These are phyloP conservation scores for Cytidiella melzeri DNA, from an alignment of 768 basidiomycete genomes.

Conservation along the genomic window DNA sequence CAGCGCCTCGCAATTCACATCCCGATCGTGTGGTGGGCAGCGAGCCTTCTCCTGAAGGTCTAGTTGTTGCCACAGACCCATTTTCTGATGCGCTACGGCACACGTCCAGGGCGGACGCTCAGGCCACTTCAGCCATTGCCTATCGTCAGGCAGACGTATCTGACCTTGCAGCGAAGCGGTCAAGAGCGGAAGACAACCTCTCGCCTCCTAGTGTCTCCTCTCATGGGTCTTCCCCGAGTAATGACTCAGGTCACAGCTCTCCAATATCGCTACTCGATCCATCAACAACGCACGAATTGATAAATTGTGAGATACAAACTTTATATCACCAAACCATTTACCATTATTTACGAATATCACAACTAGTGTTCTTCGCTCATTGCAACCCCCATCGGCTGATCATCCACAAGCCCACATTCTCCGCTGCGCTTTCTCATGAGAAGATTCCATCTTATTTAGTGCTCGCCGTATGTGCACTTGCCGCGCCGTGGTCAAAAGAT, in stretches of 20 bases:
- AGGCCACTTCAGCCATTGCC: too few relatives aligned
- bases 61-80: too few relatives aligned
- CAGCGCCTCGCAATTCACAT: slow-evolving; percentile 42
- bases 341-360: not conserved
- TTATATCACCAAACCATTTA: not conserved
- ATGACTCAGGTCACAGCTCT: slow-evolving; percentile 27
- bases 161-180: slow-evolving; percentile 8
- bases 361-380: slow-evolving; percentile 73
- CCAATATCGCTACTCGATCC: slow-evolving; percentile 46
- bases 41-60: not conserved
- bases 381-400: slow-evolving; percentile 72
- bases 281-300: slow-evolving; percentile 62
- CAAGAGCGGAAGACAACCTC: slow-evolving; percentile 2
- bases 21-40: slow-evolving; percentile 1
- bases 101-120: too few relatives aligned
- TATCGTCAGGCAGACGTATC: slow-evolving; percentile 6
- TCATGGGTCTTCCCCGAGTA: slow-evolving; percentile 8
- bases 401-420: slow-evolving; percentile 76
- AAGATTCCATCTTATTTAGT: slow-evolving; percentile 66
- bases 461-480: slow-evolving; percentile 70
- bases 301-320: slow-evolving; percentile 49
- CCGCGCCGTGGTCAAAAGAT: slow-evolving; percentile 69
- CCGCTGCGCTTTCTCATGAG: slow-evolving; percentile 57
- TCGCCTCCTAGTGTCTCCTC: slow-evolving; percentile 5
- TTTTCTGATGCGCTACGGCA: too few relatives aligned